Conservation (phyloP, 768 basidiomycete species). For the Vararia minispora region DNA sequence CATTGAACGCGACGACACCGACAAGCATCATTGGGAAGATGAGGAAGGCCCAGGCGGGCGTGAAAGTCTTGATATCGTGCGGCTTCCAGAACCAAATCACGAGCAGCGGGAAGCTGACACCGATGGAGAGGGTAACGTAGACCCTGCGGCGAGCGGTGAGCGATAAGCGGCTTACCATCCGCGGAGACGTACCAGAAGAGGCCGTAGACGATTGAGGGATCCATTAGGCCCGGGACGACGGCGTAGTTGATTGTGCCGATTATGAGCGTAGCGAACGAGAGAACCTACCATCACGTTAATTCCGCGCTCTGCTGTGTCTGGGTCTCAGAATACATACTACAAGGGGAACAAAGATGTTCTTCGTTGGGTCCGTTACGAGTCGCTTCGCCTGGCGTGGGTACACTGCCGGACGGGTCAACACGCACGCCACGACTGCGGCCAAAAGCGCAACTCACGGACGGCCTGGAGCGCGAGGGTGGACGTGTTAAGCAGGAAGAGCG, state of each 20-base stretch:
- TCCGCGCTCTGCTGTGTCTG: not conserved
- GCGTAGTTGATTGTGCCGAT: conserved; percentile 38
- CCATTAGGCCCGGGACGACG: conserved; percentile 26
- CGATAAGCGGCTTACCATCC: not conserved
- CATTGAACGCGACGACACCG: conserved; percentile 35
- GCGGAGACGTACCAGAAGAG: conserved; percentile 29
- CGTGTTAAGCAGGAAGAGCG: conserved; percentile 31
- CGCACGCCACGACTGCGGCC: not conserved
- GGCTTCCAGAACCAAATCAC: conserved; percentile 40
- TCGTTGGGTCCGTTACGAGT: conserved; percentile 32
- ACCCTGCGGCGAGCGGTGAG: conserved; percentile 20
- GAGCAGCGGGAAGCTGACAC: conserved; percentile 35
- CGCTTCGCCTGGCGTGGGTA: conserved; percentile 32
- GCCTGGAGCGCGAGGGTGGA: conserved; percentile 31
- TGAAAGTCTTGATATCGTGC: conserved; percentile 31
- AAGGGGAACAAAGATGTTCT: conserved; percentile 33
- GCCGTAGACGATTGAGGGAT: conserved; percentile 25
- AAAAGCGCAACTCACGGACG: conserved; percentile 21
- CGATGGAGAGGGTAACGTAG: conserved; percentile 27
- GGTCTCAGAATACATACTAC: conserved; percentile 20
- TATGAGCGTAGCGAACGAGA: conserved; percentile 39
- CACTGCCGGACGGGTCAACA: conserved; percentile 19
- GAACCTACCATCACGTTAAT: conserved; percentile 20
- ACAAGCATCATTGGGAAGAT: conserved; percentile 34
- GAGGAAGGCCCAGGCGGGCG: conserved; percentile 26